phyloP scores from a whole-genome alignment of 352 stramenopile species.

The Globisporangium cylindrosporum region DNA sequence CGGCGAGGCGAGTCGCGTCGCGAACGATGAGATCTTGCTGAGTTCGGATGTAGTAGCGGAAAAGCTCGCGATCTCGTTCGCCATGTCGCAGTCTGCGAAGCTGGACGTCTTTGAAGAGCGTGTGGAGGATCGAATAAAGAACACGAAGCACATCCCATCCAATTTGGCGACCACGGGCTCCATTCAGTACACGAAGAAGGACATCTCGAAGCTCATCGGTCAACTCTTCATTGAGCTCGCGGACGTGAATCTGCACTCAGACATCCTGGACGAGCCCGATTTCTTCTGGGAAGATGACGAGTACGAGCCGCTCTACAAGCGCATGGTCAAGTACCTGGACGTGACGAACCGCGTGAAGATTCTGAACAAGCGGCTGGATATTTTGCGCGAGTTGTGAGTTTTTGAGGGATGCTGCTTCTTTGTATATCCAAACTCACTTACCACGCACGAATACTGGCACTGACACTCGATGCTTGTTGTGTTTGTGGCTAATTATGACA shows the following conservation, averaged over 20 bases:
- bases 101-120: conserved; percentile 91
- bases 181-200: conserved; percentile 84
- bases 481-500: conserved; percentile 15
- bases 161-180: conserved; percentile 83
- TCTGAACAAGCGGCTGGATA: conserved; percentile 92
- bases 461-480: neutral
- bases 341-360: conserved; percentile 89
- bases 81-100: conserved; percentile 90
- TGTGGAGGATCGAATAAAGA: conserved; percentile 80
- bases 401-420: neutral
- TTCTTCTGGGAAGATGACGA: conserved; percentile 95
- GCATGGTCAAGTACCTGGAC: conserved; percentile 90
- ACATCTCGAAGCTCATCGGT: conserved; percentile 91
- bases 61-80: conserved; percentile 90
- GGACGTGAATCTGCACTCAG: conserved; percentile 92
- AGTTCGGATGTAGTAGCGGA: conserved; percentile 68
- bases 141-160: conserved; percentile 84
- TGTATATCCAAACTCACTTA: too few species aligned
- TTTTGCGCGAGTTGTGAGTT: conserved; percentile 88
- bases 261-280: conserved; percentile 93
- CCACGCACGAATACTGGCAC: neutral
- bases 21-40: conserved; percentile 83
- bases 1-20: conserved; percentile 43
- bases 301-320: conserved; percentile 91
- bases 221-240: conserved; percentile 86